Percentiles rank a stretch among this genome's conserved stretches.
These are phyloP conservation scores for Coix lacrymajobi DNA, from an alignment of 176 grass and related monocot species.

Conservation along the genomic window DNA sequence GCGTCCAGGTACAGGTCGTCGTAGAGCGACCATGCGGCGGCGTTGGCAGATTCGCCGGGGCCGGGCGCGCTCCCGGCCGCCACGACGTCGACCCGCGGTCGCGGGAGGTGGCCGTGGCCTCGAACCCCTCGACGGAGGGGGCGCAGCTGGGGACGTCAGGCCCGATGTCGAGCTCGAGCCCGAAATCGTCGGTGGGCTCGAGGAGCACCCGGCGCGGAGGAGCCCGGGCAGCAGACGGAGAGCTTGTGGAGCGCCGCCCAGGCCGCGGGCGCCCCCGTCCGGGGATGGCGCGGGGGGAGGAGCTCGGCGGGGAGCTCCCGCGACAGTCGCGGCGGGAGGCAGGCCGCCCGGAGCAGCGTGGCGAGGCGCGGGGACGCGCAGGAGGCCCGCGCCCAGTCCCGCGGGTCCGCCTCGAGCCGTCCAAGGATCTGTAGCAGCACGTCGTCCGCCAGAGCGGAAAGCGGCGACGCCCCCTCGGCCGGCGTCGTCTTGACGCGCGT, in stretches of 20 bases:
- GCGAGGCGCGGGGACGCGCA: conserved; percentile 65
- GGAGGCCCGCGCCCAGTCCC: conserved; percentile 66
- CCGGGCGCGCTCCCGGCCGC: background rate
- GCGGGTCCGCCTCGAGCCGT: conserved; percentile 56
- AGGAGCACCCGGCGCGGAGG: conserved; percentile 61
- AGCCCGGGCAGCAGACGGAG: conserved; percentile 94
- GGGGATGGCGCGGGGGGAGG: conserved; percentile 15
- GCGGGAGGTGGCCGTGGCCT: background rate
- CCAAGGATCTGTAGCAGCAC: conserved; percentile 77
- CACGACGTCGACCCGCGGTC: background rate
- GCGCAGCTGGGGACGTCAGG: conserved; percentile 41
- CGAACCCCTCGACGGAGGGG: background rate
- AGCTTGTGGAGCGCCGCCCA: conserved; percentile 80
- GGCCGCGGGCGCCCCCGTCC: background rate
- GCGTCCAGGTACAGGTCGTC: conserved; percentile 90
- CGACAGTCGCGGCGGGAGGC: conserved; percentile 45
- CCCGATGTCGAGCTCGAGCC: conserved; percentile 86
- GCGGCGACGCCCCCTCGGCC: background rate
- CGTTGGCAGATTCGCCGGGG: background rate
- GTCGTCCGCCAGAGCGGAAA: conserved; percentile 60
- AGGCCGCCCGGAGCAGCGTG: conserved; percentile 40
- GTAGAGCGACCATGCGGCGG: conserved; percentile 67
- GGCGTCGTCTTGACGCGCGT: background rate
- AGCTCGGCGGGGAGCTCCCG: conserved; percentile 58
- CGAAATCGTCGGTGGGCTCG: conserved; percentile 74